Base-by-base conservation (phyloP, 768 basidiomycete species). In the Tricholoma bakamatsutake region DNA sequence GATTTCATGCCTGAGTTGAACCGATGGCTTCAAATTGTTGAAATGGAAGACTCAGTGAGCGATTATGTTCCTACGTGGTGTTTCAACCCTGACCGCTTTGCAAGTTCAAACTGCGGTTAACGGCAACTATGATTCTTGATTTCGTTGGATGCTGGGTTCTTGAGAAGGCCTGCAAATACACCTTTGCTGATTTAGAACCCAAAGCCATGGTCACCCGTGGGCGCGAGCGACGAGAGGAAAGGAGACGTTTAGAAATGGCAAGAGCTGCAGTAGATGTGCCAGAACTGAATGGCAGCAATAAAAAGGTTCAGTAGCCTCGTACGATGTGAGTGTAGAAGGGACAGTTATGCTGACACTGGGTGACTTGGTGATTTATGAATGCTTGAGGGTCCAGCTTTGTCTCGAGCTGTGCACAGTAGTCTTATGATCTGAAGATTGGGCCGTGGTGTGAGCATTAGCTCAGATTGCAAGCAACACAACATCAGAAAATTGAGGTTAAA, bases 1-100 rank as follows among this genome's bases (percentile, higher is more conserved):
- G 93, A 99, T 67, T 88, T 99, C 62, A 76, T 97, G 67, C 97
- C 97, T 1, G 97, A 99, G 72, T 66, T 97, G 57, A 98, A 96
- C 67, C 77, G 91, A 27, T 98, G 97, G 96, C 78, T 99, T 46
- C 97, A 98, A 70, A 87, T 98, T 42, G 93, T 97, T 24, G 92
- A 90, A 69, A 95, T 99, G 96, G 71, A 84, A 45, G 64, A 64
- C 8, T 60, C 74, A 31, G 95, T 97, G 64, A 58, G 93, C 82
- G 10, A 30, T 39, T 31, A 49, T 35, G 27, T 37, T 52, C 11
- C 12, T 50, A 34, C 9, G 13, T 13, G 39, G 39, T 52, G 50
- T 13, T n/a, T 47, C 31, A 24, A 24, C 17, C 15, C 39, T 40
- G 5, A 43, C 45, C 53, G 17, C 1, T 57, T n/a, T 2, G n/a